phyloP scores from a whole-genome alignment of 192 early-diverging fungal species.

The Umbelopsis vinacea region DNA sequence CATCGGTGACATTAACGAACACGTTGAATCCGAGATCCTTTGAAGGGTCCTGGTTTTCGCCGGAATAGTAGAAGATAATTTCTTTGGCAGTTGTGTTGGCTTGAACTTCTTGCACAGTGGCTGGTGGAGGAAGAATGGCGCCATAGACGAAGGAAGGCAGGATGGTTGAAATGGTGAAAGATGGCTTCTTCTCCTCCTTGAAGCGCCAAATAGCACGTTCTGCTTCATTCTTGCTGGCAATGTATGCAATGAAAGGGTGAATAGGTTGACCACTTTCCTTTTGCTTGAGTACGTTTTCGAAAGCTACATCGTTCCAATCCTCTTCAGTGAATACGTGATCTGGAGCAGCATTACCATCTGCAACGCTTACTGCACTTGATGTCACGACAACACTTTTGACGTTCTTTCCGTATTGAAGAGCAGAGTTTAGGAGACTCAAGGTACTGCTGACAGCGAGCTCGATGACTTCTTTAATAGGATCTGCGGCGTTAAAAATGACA shows the following conservation, averaged over 20 bases:
- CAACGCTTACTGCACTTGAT: conserved; percentile 39
- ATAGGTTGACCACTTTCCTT: background rate
- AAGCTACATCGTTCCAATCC: conserved; percentile 1
- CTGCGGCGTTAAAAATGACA: conserved; percentile 28
- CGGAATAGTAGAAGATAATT: background rate
- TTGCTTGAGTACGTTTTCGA: background rate
- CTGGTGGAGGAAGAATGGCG: background rate
- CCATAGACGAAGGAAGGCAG: background rate
- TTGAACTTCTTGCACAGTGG: background rate
- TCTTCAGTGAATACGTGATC: background rate
- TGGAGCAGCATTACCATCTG: background rate
- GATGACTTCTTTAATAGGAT: conserved; percentile 42
- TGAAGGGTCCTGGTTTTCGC: background rate
- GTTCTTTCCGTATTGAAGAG: conserved; percentile 12
- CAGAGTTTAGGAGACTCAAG: conserved; percentile 41
- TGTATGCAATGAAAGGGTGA: background rate
- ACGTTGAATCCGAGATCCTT: no score
- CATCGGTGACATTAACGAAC: no score
- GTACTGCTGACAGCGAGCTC: conserved; percentile 53
- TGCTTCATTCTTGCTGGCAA: conserved; percentile 3
- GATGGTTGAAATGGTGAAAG: background rate
- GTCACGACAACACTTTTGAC: conserved; percentile 52
- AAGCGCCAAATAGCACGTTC: conserved; percentile 13
- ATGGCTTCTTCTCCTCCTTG: background rate
- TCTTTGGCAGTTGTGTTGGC: background rate